These are phyloP conservation scores for Xylaria telfairii DNA, from an alignment of 495 filamentous ascomycete genomes.

Conservation along the genomic window DNA sequence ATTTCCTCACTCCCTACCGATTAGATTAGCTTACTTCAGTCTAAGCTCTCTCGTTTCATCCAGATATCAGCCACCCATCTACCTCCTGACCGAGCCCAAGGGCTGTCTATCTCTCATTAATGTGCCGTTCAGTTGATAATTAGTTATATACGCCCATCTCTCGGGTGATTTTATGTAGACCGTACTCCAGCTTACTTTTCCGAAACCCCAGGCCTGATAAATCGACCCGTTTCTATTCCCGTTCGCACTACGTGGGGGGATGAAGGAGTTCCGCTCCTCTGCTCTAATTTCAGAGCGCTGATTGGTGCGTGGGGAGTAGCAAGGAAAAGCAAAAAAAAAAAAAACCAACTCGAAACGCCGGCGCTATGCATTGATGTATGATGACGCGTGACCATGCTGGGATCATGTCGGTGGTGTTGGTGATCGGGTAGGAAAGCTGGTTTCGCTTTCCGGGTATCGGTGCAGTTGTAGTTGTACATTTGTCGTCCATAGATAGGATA, in stretches of 20 bases:
- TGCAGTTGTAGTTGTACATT: not conserved
- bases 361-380: slow-evolving; percentile 31
- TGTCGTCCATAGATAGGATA: not conserved
- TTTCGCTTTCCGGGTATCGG: not conserved
- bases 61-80: not conserved
- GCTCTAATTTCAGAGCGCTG: not conserved
- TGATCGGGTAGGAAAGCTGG: not conserved
- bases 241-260: not conserved
- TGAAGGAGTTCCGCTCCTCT: not conserved
- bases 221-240: not conserved
- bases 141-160: not conserved
- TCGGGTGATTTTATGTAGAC: not conserved
- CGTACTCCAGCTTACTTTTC: not conserved
- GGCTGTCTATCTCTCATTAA: not conserved
- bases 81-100: not conserved
- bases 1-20: not conserved
- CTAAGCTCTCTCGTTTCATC: not conserved
- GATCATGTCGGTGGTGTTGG: not conserved
- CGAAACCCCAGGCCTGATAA: not conserved
- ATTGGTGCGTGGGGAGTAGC: not conserved
- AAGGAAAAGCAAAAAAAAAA: too few species aligned
- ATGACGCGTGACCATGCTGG: not conserved
- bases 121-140: not conserved
- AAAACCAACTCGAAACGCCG: slow-evolving; percentile 26
- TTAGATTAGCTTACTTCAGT: not conserved